A percentile compares a stretch with the other conserved stretches of the same genome.
These are phyloP conservation scores for Ogataea pilisensis DNA, from an alignment of 805 yeast species.

Conservation along the genomic window DNA sequence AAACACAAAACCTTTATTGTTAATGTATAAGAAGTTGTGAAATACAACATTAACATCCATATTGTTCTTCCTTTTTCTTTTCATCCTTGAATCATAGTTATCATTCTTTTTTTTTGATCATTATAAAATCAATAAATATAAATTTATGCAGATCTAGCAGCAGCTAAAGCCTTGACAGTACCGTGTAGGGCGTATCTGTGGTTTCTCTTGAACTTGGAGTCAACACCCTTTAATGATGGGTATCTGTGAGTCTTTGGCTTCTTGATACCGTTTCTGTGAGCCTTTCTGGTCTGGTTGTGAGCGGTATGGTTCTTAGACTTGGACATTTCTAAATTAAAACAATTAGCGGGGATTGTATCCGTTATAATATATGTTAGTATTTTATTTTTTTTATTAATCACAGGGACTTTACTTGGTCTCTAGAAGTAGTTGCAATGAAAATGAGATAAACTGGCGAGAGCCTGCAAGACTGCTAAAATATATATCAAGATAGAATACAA, in stretches of 20 bases:
- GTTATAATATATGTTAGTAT: no score
- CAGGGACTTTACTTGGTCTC: no score
- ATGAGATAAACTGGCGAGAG: no score
- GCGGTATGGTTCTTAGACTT: slow-evolving; percentile 99
- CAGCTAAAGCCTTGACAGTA: slow-evolving; percentile 91
- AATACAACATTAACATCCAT: no score
- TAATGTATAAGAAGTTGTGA: no score
- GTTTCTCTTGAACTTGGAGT: slow-evolving; percentile 99
- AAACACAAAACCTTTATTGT: not conserved
- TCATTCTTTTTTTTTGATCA: not conserved
- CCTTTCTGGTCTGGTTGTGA: slow-evolving; percentile 99
- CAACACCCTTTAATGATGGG: slow-evolving; percentile 98
- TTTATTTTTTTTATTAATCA: no score
- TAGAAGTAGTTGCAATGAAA: no score
- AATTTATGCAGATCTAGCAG: slow-evolving; percentile 38
- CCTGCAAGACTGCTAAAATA: no score
- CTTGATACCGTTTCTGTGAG: slow-evolving; percentile 99
- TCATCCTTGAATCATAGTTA: not conserved
- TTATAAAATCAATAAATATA: slow-evolving; percentile 1
- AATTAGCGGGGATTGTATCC: not conserved
- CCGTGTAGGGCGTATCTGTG: slow-evolving; percentile 99
- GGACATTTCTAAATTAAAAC: slow-evolving; percentile 59
- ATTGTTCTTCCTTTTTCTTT: no score
- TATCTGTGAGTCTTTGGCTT: slow-evolving; percentile 98
- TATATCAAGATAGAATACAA: no score